Percentiles rank a stretch among this genome's conserved stretches.
phyloP scores from a whole-genome alignment of 306 rosid species.

The Glycine soja region DNA sequence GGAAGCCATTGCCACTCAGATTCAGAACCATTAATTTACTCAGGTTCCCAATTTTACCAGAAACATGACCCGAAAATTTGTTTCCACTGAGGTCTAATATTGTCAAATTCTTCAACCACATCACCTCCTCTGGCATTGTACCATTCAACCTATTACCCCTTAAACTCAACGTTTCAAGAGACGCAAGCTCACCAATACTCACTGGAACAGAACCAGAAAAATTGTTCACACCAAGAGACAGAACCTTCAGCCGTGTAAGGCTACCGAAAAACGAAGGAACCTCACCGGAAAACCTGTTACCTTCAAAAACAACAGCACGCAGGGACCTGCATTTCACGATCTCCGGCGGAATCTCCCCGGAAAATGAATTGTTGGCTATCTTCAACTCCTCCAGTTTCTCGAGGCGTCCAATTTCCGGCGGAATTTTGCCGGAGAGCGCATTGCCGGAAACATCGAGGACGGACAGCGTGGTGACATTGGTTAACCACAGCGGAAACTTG shows the following conservation, averaged over 20 bases:
- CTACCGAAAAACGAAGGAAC: constrained; percentile 18
- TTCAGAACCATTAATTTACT: constrained; percentile 9
- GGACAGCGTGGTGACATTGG: neutral
- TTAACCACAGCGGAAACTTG: constrained; percentile 28
- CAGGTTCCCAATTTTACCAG: constrained; percentile 15
- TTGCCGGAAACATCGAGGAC: constrained; percentile 6
- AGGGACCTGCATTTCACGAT: constrained; percentile 10
- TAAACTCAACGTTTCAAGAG: constrained; percentile 22
- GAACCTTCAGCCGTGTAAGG: neutral
- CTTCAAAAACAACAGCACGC: constrained; percentile 2
- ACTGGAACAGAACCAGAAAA: constrained; percentile 10
- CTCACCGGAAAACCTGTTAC: neutral
- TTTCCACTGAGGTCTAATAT: constrained; percentile 17
- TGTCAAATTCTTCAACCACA: constrained; percentile 12
- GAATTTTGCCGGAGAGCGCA: neutral
- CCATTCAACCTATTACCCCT: constrained; percentile 22
- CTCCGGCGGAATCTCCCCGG: constrained; percentile 3
- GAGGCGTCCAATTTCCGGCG: neutral
- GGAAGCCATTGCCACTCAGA: constrained; percentile 9
- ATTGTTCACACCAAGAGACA: neutral
- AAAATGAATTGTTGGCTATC: constrained; percentile 2
- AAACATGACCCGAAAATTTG: constrained; percentile 14
- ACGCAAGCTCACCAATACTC: constrained; percentile 2
- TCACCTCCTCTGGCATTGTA: constrained; percentile 1
- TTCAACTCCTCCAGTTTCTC: neutral